Base-by-base conservation (phyloP, 2,329 filamentous ascomycete species). In the Cercospora sp. region DNA sequence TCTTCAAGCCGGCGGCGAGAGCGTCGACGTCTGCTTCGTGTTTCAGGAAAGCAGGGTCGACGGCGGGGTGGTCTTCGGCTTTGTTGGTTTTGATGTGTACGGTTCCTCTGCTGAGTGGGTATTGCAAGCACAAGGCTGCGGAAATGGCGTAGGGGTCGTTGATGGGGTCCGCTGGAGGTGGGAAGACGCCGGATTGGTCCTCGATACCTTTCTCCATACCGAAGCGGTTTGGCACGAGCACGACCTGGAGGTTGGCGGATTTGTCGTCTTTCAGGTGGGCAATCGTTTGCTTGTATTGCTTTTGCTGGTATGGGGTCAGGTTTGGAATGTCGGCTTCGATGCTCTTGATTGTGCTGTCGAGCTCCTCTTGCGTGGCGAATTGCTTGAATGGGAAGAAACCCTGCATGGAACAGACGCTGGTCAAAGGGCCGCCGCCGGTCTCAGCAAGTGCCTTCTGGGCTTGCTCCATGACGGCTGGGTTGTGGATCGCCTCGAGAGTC, bases 21-120 rank as follows among this genome's bases (percentile, higher is more conserved):
- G 75, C 70, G 30, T 70, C 68, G 60, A 89, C 81, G 69, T 86
- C 83, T 3, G 84, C 77, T 12, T 85, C 85, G 31, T 83, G 81
- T 28, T 75, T 79, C 60, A 76, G 66, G 67, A 72, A 77, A 26
- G 70, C 70, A 4, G 74, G 74, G 60, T 77, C 70, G 65, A 77
- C 68, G 23, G 65, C 59, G 6, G 75, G 74, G 48, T 72, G 71
- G 36, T 71, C 67, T 61, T 67, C n/a, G 55, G 74, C 59, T 48
- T 74, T 69, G 45, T 71, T 69, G 57, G 67, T 72, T 45, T 72
- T 76, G 70, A 79, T 77, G 69, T 79, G 77, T 0, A 77, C 72
- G 16, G 73, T 74, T 31, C 77, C 77, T 53, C 77, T 69, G 60
- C 70, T 72, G 9, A 77, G 71, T 0, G 75, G 74, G 67, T 77